Evolutionary conservation across 176 grass and related monocot species (phyloP).

Genomic region (Lolium rigidum): DNA sequence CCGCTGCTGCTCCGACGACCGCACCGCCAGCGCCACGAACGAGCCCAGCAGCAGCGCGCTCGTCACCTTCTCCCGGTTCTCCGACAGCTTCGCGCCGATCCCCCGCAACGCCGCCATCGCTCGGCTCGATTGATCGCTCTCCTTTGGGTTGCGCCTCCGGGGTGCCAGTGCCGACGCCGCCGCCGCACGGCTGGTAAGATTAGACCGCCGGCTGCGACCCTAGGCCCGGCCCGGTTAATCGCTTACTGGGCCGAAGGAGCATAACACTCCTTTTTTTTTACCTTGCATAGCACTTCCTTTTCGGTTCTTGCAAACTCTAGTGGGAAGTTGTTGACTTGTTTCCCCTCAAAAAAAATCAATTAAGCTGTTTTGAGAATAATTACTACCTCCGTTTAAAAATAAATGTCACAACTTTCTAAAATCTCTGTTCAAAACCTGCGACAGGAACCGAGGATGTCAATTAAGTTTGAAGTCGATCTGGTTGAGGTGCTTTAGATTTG

Average conservation of each 20-base stretch:
- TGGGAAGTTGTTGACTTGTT: too few relatives aligned
- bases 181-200: neutral
- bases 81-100: constrained; percentile 50
- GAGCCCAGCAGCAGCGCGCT: constrained; percentile 63
- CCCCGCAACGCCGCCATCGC: constrained; percentile 63
- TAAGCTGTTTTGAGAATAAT: too few relatives aligned
- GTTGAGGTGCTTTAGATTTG: too few relatives aligned
- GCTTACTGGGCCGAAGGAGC: neutral
- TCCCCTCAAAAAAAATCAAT: too few relatives aligned
- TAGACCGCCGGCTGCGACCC: neutral
- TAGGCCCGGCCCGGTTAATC: neutral
- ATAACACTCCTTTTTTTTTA: too few relatives aligned
- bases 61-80: constrained; percentile 59
- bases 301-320: too few relatives aligned
- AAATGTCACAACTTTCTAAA: too few relatives aligned
- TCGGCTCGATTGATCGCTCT: neutral
- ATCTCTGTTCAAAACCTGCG: too few relatives aligned
- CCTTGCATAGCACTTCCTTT: too few relatives aligned
- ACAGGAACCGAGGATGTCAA: too few relatives aligned
- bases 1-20: constrained; percentile 69
- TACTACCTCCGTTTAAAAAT: too few relatives aligned
- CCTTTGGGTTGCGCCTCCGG: neutral
- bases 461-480: too few relatives aligned
- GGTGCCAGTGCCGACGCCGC: neutral
- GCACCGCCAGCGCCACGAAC: constrained; percentile 55